Evolutionary conservation across 495 filamentous ascomycete genomes (phyloP), one percentile per base, ranked within the genome.

Genomic region (Aspergillus sclerotiicarbonarius): DNA sequence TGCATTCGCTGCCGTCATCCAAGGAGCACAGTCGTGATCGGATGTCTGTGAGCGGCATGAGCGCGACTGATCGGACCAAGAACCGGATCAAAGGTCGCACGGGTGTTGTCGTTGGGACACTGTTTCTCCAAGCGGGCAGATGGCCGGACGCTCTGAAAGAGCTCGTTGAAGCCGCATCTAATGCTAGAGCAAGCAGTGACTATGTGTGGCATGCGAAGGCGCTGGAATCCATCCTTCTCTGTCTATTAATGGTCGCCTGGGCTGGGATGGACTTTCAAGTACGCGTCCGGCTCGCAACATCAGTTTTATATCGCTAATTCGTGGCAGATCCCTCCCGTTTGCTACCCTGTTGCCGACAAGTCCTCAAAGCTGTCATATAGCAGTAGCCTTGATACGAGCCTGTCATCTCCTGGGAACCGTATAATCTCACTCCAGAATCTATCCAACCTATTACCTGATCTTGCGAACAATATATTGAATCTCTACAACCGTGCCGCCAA

Each of bases 191-290:
- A 33, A 84, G 87, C 62, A 92, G 89, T 68, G 94, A 98, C 71
- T 90, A 96, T 76, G 69, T 96, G 8, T 99, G 94, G 94, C 90
- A 98, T 78, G 94, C 88, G 12, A 99, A 98, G 73, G 92, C 90
- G 4, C 80, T 98, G 31, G 94, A 98, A 65, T 86, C 90, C 9
- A 88, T 94, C 60, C 73, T 92, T 13, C 82, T 96, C 47, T 87
- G 86, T 67, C 80, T 97, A 58, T 62, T 98, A 30, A 84, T 98
- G 75, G 83, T 95, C 49, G 89, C 87, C 52, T 95, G 91, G 88
- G 81, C 86, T 47, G 89, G 88, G 13, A 79, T 92, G 67, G 90
- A 96, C 68, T 98, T 97, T 71, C 85, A 90, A 71, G 87, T 96
- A 35, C 18, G 16, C 37, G 51, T 54, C 18, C 8, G 50, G 6